Evolutionary conservation across 2,329 filamentous ascomycete genomes (phyloP), one percentile per base, ranked within the genome.

Genomic region (Dissoconium aciculare): DNA sequence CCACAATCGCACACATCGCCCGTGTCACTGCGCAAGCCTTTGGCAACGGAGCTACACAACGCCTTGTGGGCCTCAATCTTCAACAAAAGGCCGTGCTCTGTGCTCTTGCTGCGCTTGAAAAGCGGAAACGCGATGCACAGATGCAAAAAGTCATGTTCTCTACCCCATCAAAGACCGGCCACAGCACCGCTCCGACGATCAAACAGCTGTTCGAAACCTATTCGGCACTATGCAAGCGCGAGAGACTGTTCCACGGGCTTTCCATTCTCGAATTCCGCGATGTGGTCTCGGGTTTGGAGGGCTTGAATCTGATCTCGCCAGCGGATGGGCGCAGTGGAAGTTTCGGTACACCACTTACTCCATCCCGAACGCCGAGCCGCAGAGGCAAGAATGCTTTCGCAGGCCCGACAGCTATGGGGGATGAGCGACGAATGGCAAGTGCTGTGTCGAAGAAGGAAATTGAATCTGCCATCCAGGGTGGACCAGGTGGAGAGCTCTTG

Each of bases 71-170:
- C 4, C 70, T 98, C 34, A 98, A 95, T 52, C 67, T 98, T 2
- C 91, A 98, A 52, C 89, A 98, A 55, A 95, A 93, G 55, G 89
- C 87, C 3, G 84, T 87, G 0, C 66, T 98, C 6, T 98, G 89
- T 58, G 74, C 87, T 0, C 65, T 98, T 10, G 68, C 87, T 23
- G 82, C 83, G 2, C 71, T 89, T n/a, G 85, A 94, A 53, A 81
- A 78, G 45, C 74, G 73, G 39, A 77, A 71, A 42, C 65, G 71
- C 28, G 60, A 51, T n/a, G 46, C 50, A 1, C 49, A 51, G 29
- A 30, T 51, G 28, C 41, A 48, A 27, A 36, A 40, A 9, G 38
- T 37, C 6, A 47, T 51, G 33, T 46, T 50, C 34, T 36, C 50
- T 11, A 64, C 60, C 1, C 59, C 60, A 5, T 62, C 59, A 5